Evolutionary conservation across 2,329 filamentous ascomycete genomes (phyloP).

Genomic region (Laburnicola sp.): DNA sequence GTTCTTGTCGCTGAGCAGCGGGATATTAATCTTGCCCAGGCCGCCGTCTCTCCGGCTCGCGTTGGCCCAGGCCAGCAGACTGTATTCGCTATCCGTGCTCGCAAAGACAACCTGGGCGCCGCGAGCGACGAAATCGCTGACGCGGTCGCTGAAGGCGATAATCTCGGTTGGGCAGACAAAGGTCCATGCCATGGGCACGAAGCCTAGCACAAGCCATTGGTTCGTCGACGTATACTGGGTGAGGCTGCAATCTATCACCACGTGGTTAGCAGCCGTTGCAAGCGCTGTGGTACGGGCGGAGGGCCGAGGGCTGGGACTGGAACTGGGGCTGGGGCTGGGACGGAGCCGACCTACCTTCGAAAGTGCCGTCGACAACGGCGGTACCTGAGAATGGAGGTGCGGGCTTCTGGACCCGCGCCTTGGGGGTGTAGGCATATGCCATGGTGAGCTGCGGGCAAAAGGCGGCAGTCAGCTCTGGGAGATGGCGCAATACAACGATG

Average conservation of each 20-base stretch:
- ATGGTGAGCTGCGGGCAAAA: constrained; percentile 20
- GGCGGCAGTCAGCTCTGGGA: constrained; percentile 8
- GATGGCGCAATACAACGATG: constrained; percentile 17
- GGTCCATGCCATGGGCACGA: constrained; percentile 70
- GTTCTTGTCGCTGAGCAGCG: constrained; percentile 65
- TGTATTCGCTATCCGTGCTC: constrained; percentile 65
- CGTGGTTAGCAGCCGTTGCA: constrained; percentile 5
- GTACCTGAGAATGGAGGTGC: constrained; percentile 45
- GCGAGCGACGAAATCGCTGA: constrained; percentile 62
- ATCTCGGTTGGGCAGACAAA: constrained; percentile 70
- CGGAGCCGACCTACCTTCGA: constrained; percentile 39
- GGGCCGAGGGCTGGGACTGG: not conserved
- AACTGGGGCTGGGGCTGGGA: not conserved
- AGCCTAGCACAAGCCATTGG: constrained; percentile 66
- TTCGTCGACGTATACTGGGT: constrained; percentile 47
- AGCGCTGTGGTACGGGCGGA: not conserved
- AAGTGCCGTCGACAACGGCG: constrained; percentile 46
- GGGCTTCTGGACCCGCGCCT: constrained; percentile 47
- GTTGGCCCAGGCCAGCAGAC: constrained; percentile 52
- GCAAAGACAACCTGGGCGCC: constrained; percentile 63
- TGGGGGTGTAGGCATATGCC: constrained; percentile 42
- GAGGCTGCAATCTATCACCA: constrained; percentile 40
- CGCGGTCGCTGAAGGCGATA: constrained; percentile 65
- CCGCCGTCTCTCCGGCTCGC: constrained; percentile 64
- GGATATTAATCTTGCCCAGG: constrained; percentile 63